These are phyloP conservation scores for Rossbeevera mucosa DNA, from an alignment of 768 basidiomycete genomes.

Conservation along the genomic window DNA sequence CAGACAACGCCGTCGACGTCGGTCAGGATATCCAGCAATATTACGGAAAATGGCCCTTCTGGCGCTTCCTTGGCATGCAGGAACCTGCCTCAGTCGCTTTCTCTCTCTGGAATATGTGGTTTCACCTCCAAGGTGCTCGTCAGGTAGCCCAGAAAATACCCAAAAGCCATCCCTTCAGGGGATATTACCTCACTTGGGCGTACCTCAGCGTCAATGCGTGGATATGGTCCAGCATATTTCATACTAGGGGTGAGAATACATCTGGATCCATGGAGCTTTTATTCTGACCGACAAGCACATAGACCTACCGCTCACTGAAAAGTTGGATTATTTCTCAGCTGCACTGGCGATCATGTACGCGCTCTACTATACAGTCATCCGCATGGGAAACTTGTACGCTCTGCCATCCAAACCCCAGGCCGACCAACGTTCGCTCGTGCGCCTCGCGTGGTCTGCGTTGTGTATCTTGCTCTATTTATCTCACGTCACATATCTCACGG, in stretches of 20 bases:
- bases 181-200: conserved; percentile 64
- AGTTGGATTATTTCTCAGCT: conserved; percentile 93
- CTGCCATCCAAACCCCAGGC: conserved; percentile 26
- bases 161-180: conserved; percentile 59
- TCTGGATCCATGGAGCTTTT: background rate
- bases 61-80: conserved; percentile 82
- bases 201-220: conserved; percentile 81
- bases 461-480: conserved; percentile 55
- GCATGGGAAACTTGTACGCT: conserved; percentile 72
- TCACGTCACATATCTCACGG: conserved; percentile 76
- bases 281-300: conserved; percentile 7
- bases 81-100: conserved; percentile 92
- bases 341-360: conserved; percentile 78
- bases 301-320: conserved; percentile 85
- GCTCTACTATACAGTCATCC: conserved; percentile 72
- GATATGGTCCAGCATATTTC: conserved; percentile 90
- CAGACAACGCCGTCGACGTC: conserved; percentile 44
- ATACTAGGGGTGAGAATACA: conserved; percentile 70
- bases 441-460: conserved; percentile 42
- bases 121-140: conserved; percentile 59
- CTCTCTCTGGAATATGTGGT: conserved; percentile 79
- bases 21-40: conserved; percentile 64
- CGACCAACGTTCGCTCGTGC: conserved; percentile 12
- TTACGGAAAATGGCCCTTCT: conserved; percentile 97
- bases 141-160: conserved; percentile 47